These are phyloP conservation scores for Fusarium sp. DNA, from an alignment of 2,329 filamentous ascomycete species.

Conservation along the genomic window DNA sequence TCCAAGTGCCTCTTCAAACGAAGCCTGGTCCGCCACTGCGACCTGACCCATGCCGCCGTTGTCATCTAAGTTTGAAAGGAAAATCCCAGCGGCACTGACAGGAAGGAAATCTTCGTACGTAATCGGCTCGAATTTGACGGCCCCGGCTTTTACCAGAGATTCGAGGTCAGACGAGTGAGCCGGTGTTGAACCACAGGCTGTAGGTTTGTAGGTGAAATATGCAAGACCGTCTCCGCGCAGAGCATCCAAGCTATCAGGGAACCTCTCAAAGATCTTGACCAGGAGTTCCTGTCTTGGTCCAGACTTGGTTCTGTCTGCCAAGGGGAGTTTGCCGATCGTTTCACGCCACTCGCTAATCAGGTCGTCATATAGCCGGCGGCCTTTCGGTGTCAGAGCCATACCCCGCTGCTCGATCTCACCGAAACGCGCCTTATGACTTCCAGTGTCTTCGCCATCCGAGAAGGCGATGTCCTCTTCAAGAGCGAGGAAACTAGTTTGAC, in stretches of 20 bases:
- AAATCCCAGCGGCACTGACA: conserved; percentile 66
- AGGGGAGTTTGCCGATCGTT: background rate
- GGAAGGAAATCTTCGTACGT: conserved; percentile 69
- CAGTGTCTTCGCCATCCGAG: conserved; percentile 24
- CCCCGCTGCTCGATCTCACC: conserved; percentile 68
- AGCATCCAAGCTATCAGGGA: conserved; percentile 58
- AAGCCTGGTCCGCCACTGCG: too few relatives aligned
- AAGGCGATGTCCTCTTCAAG: conserved; percentile 64
- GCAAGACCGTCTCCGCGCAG: conserved; percentile 55
- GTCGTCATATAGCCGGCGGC: conserved; percentile 61
- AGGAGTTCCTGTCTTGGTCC: conserved; percentile 39
- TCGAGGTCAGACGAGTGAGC: conserved; percentile 39
- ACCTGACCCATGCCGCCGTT: background rate
- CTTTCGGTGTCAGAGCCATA: conserved; percentile 62
- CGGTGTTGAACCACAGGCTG: background rate
- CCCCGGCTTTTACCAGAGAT: conserved; percentile 51
- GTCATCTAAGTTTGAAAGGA: conserved; percentile 58
- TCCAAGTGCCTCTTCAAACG: background rate
- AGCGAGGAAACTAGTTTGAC: conserved; percentile 68
- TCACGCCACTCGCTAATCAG: conserved; percentile 53
- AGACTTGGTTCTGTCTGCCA: background rate
- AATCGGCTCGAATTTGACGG: conserved; percentile 59
- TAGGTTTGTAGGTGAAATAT: conserved; percentile 55
- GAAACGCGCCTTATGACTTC: conserved; percentile 63
- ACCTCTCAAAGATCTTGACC: conserved; percentile 51